phyloP scores from a whole-genome alignment of 164 flowering plant species.

The Stephania yunnanensis region DNA sequence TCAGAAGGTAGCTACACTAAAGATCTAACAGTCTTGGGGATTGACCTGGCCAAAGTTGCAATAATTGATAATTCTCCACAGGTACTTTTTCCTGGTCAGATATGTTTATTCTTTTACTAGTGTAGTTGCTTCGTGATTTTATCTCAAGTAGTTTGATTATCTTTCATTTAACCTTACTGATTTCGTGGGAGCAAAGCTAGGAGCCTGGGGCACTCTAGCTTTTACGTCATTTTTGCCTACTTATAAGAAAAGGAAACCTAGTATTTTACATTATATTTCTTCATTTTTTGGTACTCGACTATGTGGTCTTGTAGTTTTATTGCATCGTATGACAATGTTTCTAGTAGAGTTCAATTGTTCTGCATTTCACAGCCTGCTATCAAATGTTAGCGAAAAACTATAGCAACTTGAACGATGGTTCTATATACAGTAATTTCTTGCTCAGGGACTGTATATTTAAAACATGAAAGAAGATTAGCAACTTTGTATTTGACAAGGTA shows the following conservation, averaged over 20 bases:
- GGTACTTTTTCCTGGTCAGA: constrained; percentile 37
- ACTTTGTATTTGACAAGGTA: neutral
- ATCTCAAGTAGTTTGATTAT: neutral
- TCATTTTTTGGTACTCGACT: neutral
- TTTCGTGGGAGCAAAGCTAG: neutral
- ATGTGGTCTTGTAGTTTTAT: neutral
- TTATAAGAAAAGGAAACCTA: neutral
- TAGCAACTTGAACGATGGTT: neutral
- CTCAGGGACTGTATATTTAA: neutral
- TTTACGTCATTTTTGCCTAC: neutral
- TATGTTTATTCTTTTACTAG: neutral
- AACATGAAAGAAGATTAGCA: neutral
- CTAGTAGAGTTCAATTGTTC: neutral
- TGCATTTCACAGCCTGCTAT: neutral
- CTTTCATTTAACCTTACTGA: neutral
- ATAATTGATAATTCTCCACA: constrained; percentile 94
- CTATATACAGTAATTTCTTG: neutral
- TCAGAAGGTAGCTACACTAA: constrained; percentile 80
- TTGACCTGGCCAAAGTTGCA: constrained; percentile 92
- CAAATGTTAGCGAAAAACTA: neutral
- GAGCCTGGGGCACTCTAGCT: neutral
- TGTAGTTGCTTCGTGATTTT: neutral
- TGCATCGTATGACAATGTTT: neutral
- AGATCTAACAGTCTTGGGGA: constrained; percentile 89
- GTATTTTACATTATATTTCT: neutral